Conservation (phyloP, 2,329 filamentous ascomycete species). For the Arthrobotrys megalospora region DNA sequence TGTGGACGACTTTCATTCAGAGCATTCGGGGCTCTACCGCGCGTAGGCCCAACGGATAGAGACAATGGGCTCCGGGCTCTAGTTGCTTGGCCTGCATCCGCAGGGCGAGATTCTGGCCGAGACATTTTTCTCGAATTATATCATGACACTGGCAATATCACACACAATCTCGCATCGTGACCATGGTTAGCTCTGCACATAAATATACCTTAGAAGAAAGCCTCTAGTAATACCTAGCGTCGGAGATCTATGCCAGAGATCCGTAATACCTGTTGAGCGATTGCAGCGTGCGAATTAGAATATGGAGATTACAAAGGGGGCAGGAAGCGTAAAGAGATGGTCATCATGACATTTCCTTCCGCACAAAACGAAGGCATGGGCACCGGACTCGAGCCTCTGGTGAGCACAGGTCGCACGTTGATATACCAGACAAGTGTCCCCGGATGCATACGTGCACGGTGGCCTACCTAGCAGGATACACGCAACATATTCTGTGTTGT, state of each 20-base stretch:
- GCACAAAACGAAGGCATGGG: neutral
- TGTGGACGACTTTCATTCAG: constrained; percentile 10
- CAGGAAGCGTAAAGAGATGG: neutral
- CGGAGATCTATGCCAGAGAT: neutral
- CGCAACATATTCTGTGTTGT: constrained; percentile 37
- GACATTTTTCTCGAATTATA: constrained; percentile 40
- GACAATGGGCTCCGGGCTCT: constrained; percentile 14
- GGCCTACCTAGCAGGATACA: neutral
- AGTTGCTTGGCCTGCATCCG: constrained; percentile 19
- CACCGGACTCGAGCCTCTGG: neutral
- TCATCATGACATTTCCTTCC: neutral
- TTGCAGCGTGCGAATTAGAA: neutral
- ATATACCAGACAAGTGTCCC: neutral
- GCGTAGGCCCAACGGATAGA: constrained; percentile 42
- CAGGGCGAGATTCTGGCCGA: constrained; percentile 31
- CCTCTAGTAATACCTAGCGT: neutral
- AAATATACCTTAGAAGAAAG: neutral
- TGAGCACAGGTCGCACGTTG: neutral
- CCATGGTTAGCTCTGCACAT: constrained; percentile 8
- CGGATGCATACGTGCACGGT: neutral
- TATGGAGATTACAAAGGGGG: neutral
- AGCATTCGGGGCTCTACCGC: constrained; percentile 22
- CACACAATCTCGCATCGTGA: neutral
- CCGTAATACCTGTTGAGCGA: neutral
- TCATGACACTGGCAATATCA: constrained; percentile 27